Percentiles rank a stretch among this genome's conserved stretches.
These are phyloP conservation scores for Chaetomiaceae sp. DNA, from an alignment of 2,329 filamentous ascomycete species.

Conservation along the genomic window DNA sequence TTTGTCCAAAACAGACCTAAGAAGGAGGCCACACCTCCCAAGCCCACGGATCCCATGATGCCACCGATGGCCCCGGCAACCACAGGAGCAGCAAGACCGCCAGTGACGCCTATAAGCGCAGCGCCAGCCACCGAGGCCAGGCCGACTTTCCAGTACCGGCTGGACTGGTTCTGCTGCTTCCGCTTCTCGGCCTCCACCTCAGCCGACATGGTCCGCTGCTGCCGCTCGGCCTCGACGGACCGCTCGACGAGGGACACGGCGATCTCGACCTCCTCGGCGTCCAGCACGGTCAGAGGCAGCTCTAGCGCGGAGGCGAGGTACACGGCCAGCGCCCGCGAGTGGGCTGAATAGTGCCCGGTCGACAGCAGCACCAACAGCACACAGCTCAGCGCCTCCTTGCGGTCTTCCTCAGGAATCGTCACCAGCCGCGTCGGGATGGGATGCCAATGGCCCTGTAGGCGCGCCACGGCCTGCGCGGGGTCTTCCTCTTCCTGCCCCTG, in stretches of 20 bases:
- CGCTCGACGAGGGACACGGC: constrained; percentile 70
- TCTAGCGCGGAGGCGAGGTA: constrained; percentile 63
- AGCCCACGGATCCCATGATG: constrained; percentile 77
- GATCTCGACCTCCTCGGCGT: constrained; percentile 68
- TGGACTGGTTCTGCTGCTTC: constrained; percentile 62
- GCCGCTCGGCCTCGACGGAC: constrained; percentile 38
- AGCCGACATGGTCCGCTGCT: constrained; percentile 55
- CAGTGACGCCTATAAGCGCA: constrained; percentile 84
- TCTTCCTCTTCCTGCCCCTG: constrained; percentile 19
- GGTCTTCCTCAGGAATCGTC: constrained; percentile 53
- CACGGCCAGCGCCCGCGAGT: constrained; percentile 65
- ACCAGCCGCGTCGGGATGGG: constrained; percentile 51
- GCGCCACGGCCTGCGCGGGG: constrained; percentile 36
- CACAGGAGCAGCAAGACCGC: constrained; percentile 82
- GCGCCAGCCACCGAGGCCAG: constrained; percentile 85
- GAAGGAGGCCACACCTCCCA: constrained; percentile 82
- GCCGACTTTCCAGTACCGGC: constrained; percentile 84
- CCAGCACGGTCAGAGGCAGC: constrained; percentile 57
- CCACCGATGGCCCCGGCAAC: constrained; percentile 82
- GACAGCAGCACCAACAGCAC: constrained; percentile 66
- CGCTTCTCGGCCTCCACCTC: constrained; percentile 72
- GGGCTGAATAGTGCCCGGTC: constrained; percentile 67
- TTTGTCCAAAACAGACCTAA: constrained; percentile 83
- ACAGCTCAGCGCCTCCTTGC: constrained; percentile 62
- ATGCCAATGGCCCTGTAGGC: constrained; percentile 48